Evolutionary conservation across 1,284 basidiomycete species (phyloP), one percentile per base, ranked within the genome.

Genomic region (Marasmius sp.): DNA sequence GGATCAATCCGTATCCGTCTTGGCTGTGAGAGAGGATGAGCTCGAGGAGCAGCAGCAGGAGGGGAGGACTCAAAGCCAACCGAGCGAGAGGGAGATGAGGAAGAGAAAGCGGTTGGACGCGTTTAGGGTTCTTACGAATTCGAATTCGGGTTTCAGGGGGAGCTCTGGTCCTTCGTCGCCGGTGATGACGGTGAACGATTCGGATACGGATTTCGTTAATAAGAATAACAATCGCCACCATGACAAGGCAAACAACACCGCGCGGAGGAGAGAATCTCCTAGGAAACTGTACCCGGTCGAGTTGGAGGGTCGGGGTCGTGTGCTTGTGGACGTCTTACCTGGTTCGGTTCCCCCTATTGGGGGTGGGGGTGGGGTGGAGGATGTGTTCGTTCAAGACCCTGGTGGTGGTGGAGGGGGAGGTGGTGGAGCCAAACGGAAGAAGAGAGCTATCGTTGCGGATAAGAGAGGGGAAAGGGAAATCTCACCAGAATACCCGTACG

Each of bases 91-190:
- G 63, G 88, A 90, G 68, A 67, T 84, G 43, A 82, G 78, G 70
- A 91, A 89, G 72, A 81, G 83, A 60, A 82, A 79, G 63, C 80
- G 89, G 53, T 70, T 92, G 48, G 83, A 82, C 18, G 88, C 89
- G 1, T 92, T 92, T 74, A 72, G 73, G 50, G 52, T 54, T 48
- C 53, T 65, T 27, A 65, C 27, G 62, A 66, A 50, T 57, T 71
- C 22, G 69, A 71, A 8, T 61, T 66, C 20, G 64, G 12, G 41
- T n/a, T n/a, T n/a, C n/a, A n/a, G n/a, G n/a, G n/a, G n/a, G n/a
- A n/a, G n/a, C n/a, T 48, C 33, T 56, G 61, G 43, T n/a, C 63
- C 65, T 9, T 66, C 72, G 14, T 20, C 52, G n/a, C 27, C 50
- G 8, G 33, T 27, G 10, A 18, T 54, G 27, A 37, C 36, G 8